phyloP scores from a whole-genome alignment of 2,329 filamentous ascomycete species.

The Diaporthe vexans region DNA sequence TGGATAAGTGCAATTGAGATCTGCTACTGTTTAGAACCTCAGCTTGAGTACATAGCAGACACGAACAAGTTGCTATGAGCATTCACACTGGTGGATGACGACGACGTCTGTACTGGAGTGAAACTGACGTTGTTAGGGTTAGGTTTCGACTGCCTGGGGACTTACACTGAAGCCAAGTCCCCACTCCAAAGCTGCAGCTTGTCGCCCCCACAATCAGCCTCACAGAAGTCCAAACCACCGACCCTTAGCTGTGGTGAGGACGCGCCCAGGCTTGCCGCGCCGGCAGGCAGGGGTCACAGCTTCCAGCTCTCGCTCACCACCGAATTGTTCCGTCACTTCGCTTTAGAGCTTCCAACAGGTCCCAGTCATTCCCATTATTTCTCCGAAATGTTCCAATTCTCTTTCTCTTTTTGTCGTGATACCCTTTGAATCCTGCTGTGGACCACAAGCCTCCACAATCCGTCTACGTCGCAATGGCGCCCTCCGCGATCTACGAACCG shows the following conservation, averaged over 20 bases:
- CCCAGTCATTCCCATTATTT: not conserved
- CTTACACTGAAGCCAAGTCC: not conserved
- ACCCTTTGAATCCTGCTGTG: constrained; percentile 32
- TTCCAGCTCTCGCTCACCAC: constrained; percentile 12
- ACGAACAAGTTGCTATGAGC: not conserved
- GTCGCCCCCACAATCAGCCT: constrained; percentile 34
- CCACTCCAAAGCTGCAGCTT: constrained; percentile 37
- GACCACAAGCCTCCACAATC: constrained; percentile 4
- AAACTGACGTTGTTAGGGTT: not conserved
- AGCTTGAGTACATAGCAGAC: no score
- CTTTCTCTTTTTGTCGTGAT: constrained; percentile 26
- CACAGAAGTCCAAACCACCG: not conserved
- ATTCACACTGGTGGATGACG: not conserved
- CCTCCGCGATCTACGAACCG: constrained; percentile 62
- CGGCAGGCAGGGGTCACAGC: constrained; percentile 38
- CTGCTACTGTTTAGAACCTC: not conserved
- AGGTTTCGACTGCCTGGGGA: not conserved
- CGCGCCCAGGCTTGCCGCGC: constrained; percentile 27
- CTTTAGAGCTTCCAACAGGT: not conserved
- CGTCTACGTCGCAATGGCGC: constrained; percentile 44
- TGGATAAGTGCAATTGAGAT: not conserved
- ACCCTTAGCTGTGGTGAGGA: constrained; percentile 21
- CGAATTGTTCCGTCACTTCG: not conserved
- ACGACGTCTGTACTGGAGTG: not conserved
- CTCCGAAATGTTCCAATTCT: constrained; percentile 33